Evolutionary conservation across 2,329 filamentous ascomycete species (phyloP), one percentile per base, ranked within the genome.

Genomic region (Annulohypoxylon truncatum): DNA sequence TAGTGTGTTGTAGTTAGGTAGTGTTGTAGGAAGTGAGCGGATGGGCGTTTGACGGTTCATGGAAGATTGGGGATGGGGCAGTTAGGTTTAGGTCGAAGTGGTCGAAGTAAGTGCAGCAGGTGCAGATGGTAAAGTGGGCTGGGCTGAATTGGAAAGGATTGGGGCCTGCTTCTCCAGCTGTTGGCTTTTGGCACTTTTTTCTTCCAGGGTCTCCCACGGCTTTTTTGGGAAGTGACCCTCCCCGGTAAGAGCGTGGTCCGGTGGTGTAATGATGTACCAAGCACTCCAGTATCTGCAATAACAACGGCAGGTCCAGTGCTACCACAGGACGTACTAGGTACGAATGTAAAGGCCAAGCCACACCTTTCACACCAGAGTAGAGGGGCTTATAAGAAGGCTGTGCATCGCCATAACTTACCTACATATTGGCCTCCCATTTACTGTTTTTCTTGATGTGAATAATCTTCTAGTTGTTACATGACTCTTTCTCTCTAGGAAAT

Each of bases 181-280:
- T 60, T 54, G 9, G 46, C 33, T 52, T 33, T 48, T 20, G 35
- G 15, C 6, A 3, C 12, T 20, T 40, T 38, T 57, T 40, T 46
- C 24, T 46, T 55, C 13, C 12, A 55, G 35, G 35, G 35, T 40
- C 35, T 40, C 35, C 35, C 35, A 40, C n/a, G 15, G 38, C 54
- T 20, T 56, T 58, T 58, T 53, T 38, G 46, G 59, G 38, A 50
- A 57, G 60, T 31, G 51, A 47, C 38, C 38, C 38, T 42, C 38
- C 52, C 66, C 66, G 59, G 66, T 66, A 68, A 63, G 42, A 51
- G 29, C 55, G 59, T 66, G 66, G 66, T 59, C 66, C 62, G 66
- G 54, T 56, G 61, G 44, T 61, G 46, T 54, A 54, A 54, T 54
- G 42, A 13, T 3, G 42, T 46, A 46, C 42, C 20, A 46, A 26